Evolutionary conservation across 352 stramenopile species (phyloP).

Genomic region (Globisporangium nagaii): DNA sequence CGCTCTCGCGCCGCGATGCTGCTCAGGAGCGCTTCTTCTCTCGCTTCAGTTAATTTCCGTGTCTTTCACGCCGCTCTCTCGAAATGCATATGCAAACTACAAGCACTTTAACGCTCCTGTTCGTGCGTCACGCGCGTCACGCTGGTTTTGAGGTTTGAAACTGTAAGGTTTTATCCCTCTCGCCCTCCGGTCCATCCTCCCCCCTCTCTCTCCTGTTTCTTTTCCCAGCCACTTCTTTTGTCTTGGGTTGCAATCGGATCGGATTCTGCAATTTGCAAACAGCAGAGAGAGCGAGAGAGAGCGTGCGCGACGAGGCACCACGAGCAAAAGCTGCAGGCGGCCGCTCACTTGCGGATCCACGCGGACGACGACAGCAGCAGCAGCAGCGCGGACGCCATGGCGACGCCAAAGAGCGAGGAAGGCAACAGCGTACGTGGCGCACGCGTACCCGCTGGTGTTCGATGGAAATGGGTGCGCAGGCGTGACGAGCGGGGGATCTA

Average conservation of each 20-base stretch:
- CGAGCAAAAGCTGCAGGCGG: no score
- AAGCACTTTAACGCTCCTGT: no score
- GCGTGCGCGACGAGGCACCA: neutral
- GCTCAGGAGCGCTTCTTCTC: no score
- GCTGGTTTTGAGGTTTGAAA: constrained; percentile 13
- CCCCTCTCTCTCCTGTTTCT: constrained; percentile 1
- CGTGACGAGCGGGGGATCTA: neutral
- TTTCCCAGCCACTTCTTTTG: constrained; percentile 1
- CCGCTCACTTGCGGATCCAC: no score
- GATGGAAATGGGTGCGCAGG: constrained; percentile 1
- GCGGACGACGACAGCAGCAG: no score
- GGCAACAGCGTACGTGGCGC: constrained; percentile 57
- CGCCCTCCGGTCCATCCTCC: neutral
- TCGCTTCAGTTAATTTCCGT: no score
- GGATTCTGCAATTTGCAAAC: neutral
- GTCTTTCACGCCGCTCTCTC: no score
- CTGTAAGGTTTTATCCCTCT: neutral
- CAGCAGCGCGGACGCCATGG: constrained; percentile 31
- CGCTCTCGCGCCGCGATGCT: no score
- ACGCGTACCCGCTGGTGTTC: neutral
- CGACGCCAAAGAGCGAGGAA: constrained; percentile 79
- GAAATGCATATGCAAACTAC: no score
- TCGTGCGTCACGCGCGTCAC: constrained; percentile 70
- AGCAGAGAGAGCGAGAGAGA: no score
- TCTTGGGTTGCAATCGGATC: neutral